Evolutionary conservation across 371 early-diverging fungal species (phyloP), one percentile per base, ranked within the genome.

Genomic region (Syncephalastrum sp.): DNA sequence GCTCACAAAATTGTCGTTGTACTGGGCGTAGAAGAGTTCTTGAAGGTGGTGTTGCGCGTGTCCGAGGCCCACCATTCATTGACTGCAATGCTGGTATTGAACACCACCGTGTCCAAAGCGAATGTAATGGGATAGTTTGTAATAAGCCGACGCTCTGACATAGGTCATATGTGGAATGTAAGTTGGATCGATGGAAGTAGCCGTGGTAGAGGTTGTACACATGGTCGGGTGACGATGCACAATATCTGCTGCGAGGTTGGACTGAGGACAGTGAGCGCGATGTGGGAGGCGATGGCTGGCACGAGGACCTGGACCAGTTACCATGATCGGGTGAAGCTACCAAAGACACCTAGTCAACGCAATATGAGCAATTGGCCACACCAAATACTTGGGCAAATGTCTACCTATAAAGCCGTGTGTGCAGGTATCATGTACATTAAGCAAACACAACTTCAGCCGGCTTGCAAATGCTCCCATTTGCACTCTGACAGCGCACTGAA

Each of bases 381-480:
- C n/a, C 1, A 25, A 42, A 8, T 45, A 5, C 25, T 5, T n/a
- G 23, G 46, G 46, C 14, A 23, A 19, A 29, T 16, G 44, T 46
- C 27, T 60, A 66, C 70, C 70, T 45, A 57, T 49, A 12, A 70
- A 42, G 10, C 71, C 71, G 17, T 68, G 53, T 6, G 68, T 64
- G 38, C 71, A 70, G 12, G 53, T 54, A 53, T 70, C 71, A 29
- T 70, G 67, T 0, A 70, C 5, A 17, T 70, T 68, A 10, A 65
- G 41, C 41, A 64, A 21, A 8, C 68, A 57, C 27, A 70, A 25
- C 24, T 47, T 16, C 57, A 55, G 13, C 71, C 71, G 15, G 62
- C 49, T 45, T 43, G 48, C n/a, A 70, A 48, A 7, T 47, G 47
- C 12, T 64, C 57, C 71, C 71, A 70, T 45, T 70, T 70, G 25